These are phyloP conservation scores for Theobroma grandiflorum DNA, from an alignment of 441 rosid genomes.

Conservation along the genomic window DNA sequence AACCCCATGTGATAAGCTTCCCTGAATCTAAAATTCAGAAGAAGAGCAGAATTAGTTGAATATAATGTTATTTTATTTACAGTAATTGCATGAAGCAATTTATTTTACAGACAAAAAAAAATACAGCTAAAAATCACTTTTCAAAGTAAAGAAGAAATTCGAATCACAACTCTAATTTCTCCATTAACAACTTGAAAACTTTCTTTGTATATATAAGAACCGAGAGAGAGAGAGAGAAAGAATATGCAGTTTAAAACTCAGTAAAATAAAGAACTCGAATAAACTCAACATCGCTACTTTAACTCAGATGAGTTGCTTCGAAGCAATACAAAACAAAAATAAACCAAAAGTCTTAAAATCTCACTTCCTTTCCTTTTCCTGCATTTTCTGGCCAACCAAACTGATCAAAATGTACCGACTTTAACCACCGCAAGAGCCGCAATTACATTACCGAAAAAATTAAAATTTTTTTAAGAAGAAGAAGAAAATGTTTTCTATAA, in stretches of 20 bases:
- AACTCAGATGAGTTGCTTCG: not conserved
- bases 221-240: not conserved
- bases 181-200: conserved; percentile 10
- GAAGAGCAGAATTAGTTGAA: not conserved
- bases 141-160: not conserved
- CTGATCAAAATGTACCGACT: conserved; percentile 12
- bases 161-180: not conserved
- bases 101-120: not conserved
- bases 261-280: not conserved
- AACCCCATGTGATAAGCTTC: conserved; percentile 99
- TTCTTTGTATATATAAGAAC: not conserved
- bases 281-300: not conserved
- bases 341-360: not conserved
- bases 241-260: not conserved
- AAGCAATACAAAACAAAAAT: not conserved
- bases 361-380: conserved; percentile 3
- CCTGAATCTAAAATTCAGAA: conserved; percentile 64
- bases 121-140: not conserved
- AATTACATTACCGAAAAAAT: not conserved
- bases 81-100: not conserved
- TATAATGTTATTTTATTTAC: not conserved
- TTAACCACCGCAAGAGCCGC: not conserved
- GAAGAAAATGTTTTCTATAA: not conserved
- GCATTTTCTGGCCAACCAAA: conserved; percentile 33
- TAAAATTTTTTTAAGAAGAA: not conserved